Conservation (phyloP, 1,284 basidiomycete genomes). For the Boletus semigastroideus region DNA sequence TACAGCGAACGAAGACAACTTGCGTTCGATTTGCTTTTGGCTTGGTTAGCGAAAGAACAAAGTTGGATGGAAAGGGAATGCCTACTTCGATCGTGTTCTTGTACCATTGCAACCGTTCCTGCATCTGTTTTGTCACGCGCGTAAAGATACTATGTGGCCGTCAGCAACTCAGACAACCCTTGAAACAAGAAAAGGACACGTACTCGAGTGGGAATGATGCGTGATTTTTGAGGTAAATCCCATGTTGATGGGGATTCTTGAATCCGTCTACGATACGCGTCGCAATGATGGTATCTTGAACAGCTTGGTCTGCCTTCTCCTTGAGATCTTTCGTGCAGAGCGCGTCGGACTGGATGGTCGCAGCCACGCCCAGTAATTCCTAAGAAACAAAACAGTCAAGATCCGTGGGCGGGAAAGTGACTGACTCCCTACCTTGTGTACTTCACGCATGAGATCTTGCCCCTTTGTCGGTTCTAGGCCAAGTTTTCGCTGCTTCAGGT, state of each 20-base stretch:
- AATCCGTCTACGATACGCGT: constrained; percentile 75
- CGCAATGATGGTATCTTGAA: constrained; percentile 73
- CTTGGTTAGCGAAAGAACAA: constrained; percentile 2
- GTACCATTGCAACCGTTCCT: constrained; percentile 71
- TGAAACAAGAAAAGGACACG: constrained; percentile 23
- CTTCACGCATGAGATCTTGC: constrained; percentile 60
- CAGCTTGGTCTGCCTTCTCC: constrained; percentile 69
- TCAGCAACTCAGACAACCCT: constrained; percentile 2
- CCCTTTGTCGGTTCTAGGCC: constrained; percentile 74
- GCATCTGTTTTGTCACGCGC: constrained; percentile 70
- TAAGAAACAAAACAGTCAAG: constrained; percentile 26
- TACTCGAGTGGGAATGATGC: constrained; percentile 83
- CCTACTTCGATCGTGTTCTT: constrained; percentile 74
- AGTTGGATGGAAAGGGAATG: background rate
- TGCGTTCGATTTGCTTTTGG: constrained; percentile 78
- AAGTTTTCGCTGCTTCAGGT: constrained; percentile 71
- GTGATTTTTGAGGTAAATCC: constrained; percentile 67
- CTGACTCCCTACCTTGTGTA: constrained; percentile 55
- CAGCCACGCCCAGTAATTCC: constrained; percentile 62
- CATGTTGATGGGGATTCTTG: constrained; percentile 66
- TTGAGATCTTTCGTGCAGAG: constrained; percentile 67
- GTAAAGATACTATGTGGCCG: constrained; percentile 60
- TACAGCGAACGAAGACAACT: constrained; percentile 62
- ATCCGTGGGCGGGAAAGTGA: background rate
- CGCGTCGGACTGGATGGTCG: constrained; percentile 66